Percentiles rank a stretch among this genome's conserved stretches.
phyloP scores from a whole-genome alignment of 2,329 filamentous ascomycete species.

The Zasmidium citrigriseum region DNA sequence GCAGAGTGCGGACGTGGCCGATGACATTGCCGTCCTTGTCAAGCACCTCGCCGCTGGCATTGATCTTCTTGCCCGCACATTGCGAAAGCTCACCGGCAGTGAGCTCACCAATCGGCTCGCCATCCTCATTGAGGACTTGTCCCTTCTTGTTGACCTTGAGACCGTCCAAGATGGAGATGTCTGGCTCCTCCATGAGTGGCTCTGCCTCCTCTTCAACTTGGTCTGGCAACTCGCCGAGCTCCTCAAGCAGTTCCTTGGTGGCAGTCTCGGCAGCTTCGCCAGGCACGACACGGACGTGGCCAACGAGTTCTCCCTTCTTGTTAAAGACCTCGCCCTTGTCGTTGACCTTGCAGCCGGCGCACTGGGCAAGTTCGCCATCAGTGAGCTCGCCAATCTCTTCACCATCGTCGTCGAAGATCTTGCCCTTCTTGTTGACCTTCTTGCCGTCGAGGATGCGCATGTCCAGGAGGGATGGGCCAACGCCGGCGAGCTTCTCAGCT shows the following conservation, averaged over 20 bases:
- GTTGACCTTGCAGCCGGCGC: slow-evolving; percentile 51
- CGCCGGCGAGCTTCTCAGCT: slow-evolving; percentile 48
- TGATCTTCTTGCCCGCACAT: slow-evolving; percentile 66
- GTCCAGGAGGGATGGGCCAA: slow-evolving; percentile 35
- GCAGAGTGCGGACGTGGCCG: slow-evolving; percentile 59
- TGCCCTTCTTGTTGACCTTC: slow-evolving; percentile 61
- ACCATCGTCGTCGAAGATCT: slow-evolving; percentile 53
- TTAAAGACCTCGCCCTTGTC: slow-evolving; percentile 54
- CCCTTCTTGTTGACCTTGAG: slow-evolving; percentile 63
- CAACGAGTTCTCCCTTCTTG: slow-evolving; percentile 53
- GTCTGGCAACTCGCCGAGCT: slow-evolving; percentile 45
- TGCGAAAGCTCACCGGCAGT: slow-evolving; percentile 60
- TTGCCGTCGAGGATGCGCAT: slow-evolving; percentile 54
- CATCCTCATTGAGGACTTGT: slow-evolving; percentile 54
- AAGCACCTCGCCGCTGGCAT: slow-evolving; percentile 64
- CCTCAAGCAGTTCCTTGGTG: slow-evolving; percentile 50
- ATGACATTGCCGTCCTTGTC: slow-evolving; percentile 65
- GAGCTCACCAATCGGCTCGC: slow-evolving; percentile 56
- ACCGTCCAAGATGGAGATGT: slow-evolving; percentile 51
- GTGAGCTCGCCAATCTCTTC: slow-evolving; percentile 53
- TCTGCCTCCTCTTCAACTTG: slow-evolving; percentile 30
- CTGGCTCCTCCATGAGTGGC: slow-evolving; percentile 34
- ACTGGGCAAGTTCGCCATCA: slow-evolving; percentile 47
- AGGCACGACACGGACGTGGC: slow-evolving; percentile 50
- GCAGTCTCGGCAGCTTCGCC: slow-evolving; percentile 54